A percentile compares a stretch with the other conserved stretches of the same genome.
These are phyloP conservation scores for Candida neerlandica DNA, from an alignment of 1,139 yeast genomes.

Conservation along the genomic window DNA sequence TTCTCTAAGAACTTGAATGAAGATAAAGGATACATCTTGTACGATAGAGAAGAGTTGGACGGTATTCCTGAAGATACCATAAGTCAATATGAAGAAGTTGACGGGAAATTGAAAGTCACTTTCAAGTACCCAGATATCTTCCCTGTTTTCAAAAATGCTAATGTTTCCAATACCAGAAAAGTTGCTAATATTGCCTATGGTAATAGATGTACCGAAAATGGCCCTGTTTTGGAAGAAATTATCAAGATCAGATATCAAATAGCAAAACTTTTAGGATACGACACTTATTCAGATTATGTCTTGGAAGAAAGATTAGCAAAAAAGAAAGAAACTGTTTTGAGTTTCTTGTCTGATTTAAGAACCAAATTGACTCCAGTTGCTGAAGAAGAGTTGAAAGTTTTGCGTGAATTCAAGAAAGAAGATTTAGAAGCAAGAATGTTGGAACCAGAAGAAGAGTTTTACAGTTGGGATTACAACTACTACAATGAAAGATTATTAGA, in stretches of 20 bases:
- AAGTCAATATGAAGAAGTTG: constrained; percentile 55
- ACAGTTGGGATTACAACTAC: constrained; percentile 74
- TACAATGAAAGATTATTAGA: constrained; percentile 68
- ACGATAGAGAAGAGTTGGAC: constrained; percentile 63
- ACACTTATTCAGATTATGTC: constrained; percentile 65
- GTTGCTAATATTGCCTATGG: constrained; percentile 66
- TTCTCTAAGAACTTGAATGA: constrained; percentile 71
- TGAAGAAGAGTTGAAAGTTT: constrained; percentile 48
- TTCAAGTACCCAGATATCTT: constrained; percentile 79
- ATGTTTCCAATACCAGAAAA: constrained; percentile 64
- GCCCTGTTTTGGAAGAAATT: constrained; percentile 58
- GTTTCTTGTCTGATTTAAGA: constrained; percentile 64
- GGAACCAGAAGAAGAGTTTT: constrained; percentile 45
- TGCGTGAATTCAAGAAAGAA: constrained; percentile 55
- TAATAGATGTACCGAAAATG: constrained; percentile 65
- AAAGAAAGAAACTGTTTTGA: constrained; percentile 56
- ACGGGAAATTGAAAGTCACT: constrained; percentile 64
- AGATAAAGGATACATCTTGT: constrained; percentile 61
- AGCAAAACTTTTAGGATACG: constrained; percentile 66
- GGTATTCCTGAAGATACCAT: constrained; percentile 73
- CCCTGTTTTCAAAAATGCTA: constrained; percentile 76
- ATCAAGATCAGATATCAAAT: constrained; percentile 61
- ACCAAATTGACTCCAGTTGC: constrained; percentile 62
- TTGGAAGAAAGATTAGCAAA: constrained; percentile 84
- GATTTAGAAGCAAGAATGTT: constrained; percentile 51